Evolutionary conservation across 257 asterid species (phyloP).

Genomic region (Lycium ferocissimum): DNA sequence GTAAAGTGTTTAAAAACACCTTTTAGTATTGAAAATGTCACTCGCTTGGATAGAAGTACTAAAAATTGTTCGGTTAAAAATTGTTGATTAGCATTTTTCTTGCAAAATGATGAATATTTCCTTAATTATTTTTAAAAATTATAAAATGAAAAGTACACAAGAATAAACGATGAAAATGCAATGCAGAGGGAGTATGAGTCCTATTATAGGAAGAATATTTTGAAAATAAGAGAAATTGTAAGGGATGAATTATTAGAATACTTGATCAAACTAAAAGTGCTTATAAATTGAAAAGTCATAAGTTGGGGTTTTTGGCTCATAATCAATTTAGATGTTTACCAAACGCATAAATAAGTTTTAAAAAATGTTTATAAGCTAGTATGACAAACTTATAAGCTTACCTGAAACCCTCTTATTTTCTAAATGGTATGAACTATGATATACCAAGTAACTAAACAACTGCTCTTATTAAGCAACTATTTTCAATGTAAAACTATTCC

Average conservation of each 20-base stretch:
- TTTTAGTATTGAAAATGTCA: not conserved
- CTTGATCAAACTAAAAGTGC: not conserved
- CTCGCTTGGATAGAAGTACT: not conserved
- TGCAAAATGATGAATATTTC: not conserved
- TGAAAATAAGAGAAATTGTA: not conserved
- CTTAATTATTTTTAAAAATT: not conserved
- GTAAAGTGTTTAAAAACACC: not conserved
- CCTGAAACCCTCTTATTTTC: not conserved
- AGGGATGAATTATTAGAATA: not conserved
- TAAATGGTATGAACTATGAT: not conserved
- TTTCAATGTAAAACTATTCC: slow-evolving; percentile 26
- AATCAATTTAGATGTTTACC: not conserved
- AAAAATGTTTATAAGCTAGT: not conserved
- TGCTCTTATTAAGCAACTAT: not conserved
- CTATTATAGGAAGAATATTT: no score
- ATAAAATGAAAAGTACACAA: not conserved
- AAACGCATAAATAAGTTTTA: not conserved
- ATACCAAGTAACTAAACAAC: not conserved
- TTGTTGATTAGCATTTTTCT: not conserved
- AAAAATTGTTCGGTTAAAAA: not conserved
- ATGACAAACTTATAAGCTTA: no score
- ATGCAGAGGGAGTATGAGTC: not conserved
- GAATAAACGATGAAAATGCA: not conserved
- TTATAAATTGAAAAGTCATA: not conserved
- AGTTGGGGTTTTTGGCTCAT: not conserved